A percentile compares a stretch with the other conserved stretches of the same genome.
Conservation (phyloP, 2,329 filamentous ascomycete genomes). For the Xylaria sp. region DNA sequence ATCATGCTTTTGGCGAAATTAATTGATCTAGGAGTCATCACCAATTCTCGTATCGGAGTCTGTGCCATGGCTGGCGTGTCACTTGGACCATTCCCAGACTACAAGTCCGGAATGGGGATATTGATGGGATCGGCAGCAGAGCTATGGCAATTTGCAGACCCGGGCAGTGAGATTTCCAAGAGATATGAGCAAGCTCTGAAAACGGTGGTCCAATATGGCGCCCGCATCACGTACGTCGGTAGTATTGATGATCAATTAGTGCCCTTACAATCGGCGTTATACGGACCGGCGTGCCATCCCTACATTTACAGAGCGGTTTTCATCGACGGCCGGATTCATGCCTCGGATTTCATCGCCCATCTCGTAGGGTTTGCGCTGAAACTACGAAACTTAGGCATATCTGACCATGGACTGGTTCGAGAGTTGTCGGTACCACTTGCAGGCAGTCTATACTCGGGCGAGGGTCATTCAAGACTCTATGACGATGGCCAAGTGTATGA, state of each 20-base stretch:
- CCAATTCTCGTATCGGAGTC: constrained; percentile 80
- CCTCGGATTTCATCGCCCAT: constrained; percentile 92
- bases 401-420: constrained; percentile 91
- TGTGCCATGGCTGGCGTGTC: constrained; percentile 94
- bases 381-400: constrained; percentile 89
- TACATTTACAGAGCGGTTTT: constrained; percentile 97
- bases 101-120: constrained; percentile 85
- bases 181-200: constrained; percentile 82
- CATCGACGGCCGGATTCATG: constrained; percentile 90
- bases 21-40: constrained; percentile 88
- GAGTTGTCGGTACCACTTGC: constrained; percentile 90
- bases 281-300: constrained; percentile 86
- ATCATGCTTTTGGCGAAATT: constrained; percentile 94
- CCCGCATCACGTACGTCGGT: constrained; percentile 86
- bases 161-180: constrained; percentile 82
- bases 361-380: constrained; percentile 94
- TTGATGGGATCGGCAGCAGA: constrained; percentile 93
- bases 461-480: constrained; percentile 93
- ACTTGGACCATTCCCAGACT: constrained; percentile 90
- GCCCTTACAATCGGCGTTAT: constrained; percentile 91
- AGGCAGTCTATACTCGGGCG: constrained; percentile 89
- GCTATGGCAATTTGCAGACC: constrained; percentile 91
- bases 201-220: constrained; percentile 79
- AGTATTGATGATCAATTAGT: constrained; percentile 98
- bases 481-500: constrained; percentile 89